These are phyloP conservation scores for Taxillus chinensis DNA, from an alignment of 164 flowering plant species.

Conservation along the genomic window DNA sequence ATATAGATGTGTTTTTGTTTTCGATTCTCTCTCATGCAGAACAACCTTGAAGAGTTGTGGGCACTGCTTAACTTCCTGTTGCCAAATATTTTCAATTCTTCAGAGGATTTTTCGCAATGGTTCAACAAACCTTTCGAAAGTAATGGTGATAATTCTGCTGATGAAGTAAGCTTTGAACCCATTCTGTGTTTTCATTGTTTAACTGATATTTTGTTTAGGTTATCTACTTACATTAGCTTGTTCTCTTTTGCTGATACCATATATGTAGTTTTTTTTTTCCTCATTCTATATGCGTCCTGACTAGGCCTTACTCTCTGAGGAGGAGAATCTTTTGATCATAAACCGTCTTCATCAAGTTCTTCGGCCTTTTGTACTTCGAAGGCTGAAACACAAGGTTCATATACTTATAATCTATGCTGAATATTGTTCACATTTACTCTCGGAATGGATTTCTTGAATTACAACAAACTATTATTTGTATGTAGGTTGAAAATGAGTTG, in stretches of 20 bases:
- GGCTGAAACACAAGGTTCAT: slow-evolving; percentile 94
- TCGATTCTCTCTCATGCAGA: slow-evolving; percentile 30
- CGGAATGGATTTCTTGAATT: slow-evolving; percentile 3
- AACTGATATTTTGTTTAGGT: not conserved
- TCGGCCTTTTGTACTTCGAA: slow-evolving; percentile 94
- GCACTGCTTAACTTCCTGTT: slow-evolving; percentile 93
- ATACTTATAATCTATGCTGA: not conserved
- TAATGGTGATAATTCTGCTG: slow-evolving; percentile 76
- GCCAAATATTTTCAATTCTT: slow-evolving; percentile 94
- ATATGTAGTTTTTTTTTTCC: not conserved
- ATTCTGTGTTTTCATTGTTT: not conserved
- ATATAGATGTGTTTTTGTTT: not conserved
- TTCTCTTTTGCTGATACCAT: not conserved
- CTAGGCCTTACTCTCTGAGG: slow-evolving; percentile 90
- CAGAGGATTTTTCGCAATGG: slow-evolving; percentile 99
- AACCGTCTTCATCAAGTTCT: slow-evolving; percentile 99
- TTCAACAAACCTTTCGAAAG: slow-evolving; percentile 99
- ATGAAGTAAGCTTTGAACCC: slow-evolving; percentile 50
- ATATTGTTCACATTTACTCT: not conserved
- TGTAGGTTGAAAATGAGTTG: slow-evolving; percentile 88
- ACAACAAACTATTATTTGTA: slow-evolving; percentile 1
- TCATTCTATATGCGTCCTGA: slow-evolving; percentile 8
- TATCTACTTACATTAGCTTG: not conserved
- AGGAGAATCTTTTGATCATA: slow-evolving; percentile 94
- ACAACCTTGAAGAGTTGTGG: slow-evolving; percentile 97